A percentile compares a stretch with the other conserved stretches of the same genome.
phyloP scores from a whole-genome alignment of 1,284 basidiomycete genomes.

The Leccinum pachyderme region DNA sequence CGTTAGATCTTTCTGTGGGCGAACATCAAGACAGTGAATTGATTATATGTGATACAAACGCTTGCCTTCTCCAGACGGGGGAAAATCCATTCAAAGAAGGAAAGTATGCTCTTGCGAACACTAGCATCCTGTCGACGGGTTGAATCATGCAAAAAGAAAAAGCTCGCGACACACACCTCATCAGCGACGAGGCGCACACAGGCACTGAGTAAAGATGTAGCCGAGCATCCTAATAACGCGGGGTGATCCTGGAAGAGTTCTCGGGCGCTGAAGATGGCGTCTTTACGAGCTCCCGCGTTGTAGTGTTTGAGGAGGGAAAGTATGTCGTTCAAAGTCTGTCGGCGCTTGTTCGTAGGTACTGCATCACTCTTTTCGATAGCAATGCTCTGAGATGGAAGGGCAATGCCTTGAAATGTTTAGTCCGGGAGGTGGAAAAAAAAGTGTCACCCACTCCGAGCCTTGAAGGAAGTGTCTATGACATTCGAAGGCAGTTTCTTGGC shows the following conservation, averaged over 20 bases:
- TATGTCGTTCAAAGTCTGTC: conserved; percentile 78
- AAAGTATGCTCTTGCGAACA: conserved; percentile 60
- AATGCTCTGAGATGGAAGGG: conserved; percentile 85
- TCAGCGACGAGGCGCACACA: conserved; percentile 76
- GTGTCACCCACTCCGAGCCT: conserved; percentile 72
- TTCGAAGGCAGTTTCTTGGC: conserved; percentile 84
- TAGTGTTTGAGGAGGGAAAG: conserved; percentile 83
- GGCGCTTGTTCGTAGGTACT: conserved; percentile 72
- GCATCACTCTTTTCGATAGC: conserved; percentile 49
- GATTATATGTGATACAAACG: neutral
- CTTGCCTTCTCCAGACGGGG: conserved; percentile 60
- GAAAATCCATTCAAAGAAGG: conserved; percentile 72
- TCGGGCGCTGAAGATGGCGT: conserved; percentile 78
- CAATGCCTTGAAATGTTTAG: conserved; percentile 66
- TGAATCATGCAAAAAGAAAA: neutral
- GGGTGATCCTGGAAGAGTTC: conserved; percentile 76
- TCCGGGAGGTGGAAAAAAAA: conserved; percentile 2
- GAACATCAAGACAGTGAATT: conserved; percentile 7
- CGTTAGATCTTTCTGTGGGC: conserved; percentile 55
- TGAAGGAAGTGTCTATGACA: conserved; percentile 94
- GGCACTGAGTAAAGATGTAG: conserved; percentile 65
- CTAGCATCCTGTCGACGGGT: conserved; percentile 50
- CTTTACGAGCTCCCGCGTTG: conserved; percentile 72
- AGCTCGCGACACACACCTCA: conserved; percentile 52
- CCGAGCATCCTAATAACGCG: conserved; percentile 51